A percentile compares a stretch with the other conserved stretches of the same genome.
Evolutionary conservation across 495 filamentous ascomycete genomes (phyloP).

Genomic region (Aspergillus egyptiacus): DNA sequence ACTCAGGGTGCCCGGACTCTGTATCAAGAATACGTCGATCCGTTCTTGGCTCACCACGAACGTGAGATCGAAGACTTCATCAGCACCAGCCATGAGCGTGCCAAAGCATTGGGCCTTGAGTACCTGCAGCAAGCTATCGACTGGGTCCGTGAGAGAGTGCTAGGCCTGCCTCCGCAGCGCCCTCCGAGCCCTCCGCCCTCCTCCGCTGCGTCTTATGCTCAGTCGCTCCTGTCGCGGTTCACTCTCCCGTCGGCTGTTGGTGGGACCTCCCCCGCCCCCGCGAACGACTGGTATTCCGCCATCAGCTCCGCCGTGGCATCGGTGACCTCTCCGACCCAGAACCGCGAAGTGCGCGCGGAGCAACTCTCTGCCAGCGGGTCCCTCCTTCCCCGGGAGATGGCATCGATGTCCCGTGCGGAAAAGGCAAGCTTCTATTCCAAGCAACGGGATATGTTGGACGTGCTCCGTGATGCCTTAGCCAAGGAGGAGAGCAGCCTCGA

Average conservation of each 20-base stretch:
- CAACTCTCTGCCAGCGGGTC: conserved; percentile 52
- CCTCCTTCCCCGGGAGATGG: conserved; percentile 61
- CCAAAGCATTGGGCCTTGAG: conserved; percentile 68
- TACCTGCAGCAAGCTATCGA: conserved; percentile 80
- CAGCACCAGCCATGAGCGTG: conserved; percentile 69
- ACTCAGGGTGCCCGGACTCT: conserved; percentile 82
- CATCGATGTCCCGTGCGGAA: conserved; percentile 49
- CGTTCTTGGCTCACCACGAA: conserved; percentile 85
- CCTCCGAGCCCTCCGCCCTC: conserved; percentile 42
- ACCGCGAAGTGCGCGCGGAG: conserved; percentile 45
- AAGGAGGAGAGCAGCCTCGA: conserved; percentile 56
- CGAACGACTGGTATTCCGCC: conserved; percentile 59
- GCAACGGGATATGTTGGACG: conserved; percentile 65
- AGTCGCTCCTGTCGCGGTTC: conserved; percentile 78
- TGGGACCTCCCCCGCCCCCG: conserved; percentile 37
- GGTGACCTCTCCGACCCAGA: conserved; percentile 37
- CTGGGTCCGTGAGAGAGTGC: conserved; percentile 61
- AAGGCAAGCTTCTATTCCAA: conserved; percentile 63
- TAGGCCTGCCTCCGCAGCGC: conserved; percentile 59
- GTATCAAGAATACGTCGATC: conserved; percentile 80
- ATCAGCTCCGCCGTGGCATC: conserved; percentile 61
- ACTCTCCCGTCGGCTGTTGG: conserved; percentile 58
- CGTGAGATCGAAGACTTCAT: conserved; percentile 86
- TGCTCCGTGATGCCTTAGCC: conserved; percentile 67
- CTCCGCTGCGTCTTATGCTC: conserved; percentile 58